Percentiles rank a stretch among this genome's conserved stretches.
These are phyloP conservation scores for Panicum miliaceum DNA, from an alignment of 176 grass and related monocot genomes.

Conservation along the genomic window DNA sequence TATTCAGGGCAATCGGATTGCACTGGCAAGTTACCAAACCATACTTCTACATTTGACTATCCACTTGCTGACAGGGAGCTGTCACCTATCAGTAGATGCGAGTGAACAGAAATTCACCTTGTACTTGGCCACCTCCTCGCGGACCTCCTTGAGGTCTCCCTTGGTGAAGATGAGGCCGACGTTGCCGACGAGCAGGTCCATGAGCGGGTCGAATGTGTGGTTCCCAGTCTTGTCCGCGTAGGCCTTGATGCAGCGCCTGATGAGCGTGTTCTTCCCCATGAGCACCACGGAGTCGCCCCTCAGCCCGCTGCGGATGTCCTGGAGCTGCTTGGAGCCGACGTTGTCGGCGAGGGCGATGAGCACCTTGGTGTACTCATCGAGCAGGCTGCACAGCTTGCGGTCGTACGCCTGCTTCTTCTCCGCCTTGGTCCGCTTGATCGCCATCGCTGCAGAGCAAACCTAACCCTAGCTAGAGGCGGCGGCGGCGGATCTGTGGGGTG, in stretches of 20 bases:
- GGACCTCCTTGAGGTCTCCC: slow-evolving; percentile 90
- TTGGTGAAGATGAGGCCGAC: slow-evolving; percentile 94
- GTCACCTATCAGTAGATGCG: neutral
- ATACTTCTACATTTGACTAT: neutral
- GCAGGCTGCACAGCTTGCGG: slow-evolving; percentile 68
- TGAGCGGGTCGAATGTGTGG: slow-evolving; percentile 54
- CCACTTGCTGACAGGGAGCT: too few species aligned
- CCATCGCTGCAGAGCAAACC: slow-evolving; percentile 50
- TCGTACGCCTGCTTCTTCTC: slow-evolving; percentile 85
- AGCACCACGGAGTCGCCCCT: slow-evolving; percentile 81
- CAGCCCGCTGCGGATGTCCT: slow-evolving; percentile 69
- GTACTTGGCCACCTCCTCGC: slow-evolving; percentile 81
- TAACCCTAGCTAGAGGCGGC: slow-evolving; percentile 11
- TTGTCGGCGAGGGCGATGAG: slow-evolving; percentile 77
- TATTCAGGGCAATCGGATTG: neutral
- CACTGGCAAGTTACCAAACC: neutral
- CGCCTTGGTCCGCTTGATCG: slow-evolving; percentile 78
- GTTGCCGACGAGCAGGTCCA: slow-evolving; percentile 71
- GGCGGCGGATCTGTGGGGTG: slow-evolving; percentile 5
- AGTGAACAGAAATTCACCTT: slow-evolving; percentile 40
- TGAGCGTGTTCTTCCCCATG: slow-evolving; percentile 93
- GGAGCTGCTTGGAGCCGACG: slow-evolving; percentile 86
- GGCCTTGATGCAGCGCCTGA: slow-evolving; percentile 78
- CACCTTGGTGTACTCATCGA: slow-evolving; percentile 84
- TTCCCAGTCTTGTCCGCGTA: slow-evolving; percentile 63